phyloP scores from a whole-genome alignment of 2,329 filamentous ascomycete genomes.

The Calycina herbarum region DNA sequence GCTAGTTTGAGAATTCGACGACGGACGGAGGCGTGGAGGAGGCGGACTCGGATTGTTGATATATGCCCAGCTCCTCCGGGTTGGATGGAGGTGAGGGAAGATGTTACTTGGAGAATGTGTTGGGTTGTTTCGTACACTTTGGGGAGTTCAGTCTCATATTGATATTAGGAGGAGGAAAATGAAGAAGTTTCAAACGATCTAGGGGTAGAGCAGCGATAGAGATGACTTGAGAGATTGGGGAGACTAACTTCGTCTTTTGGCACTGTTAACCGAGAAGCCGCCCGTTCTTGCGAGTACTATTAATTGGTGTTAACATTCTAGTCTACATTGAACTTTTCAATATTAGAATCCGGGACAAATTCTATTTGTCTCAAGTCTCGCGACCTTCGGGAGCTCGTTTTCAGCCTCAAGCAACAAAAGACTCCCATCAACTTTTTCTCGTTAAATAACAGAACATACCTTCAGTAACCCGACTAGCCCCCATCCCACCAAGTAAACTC shows the following conservation, averaged over 20 bases:
- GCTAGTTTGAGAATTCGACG: constrained; percentile 62
- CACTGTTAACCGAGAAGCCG: neutral
- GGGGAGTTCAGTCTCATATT: neutral
- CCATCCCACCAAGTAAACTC: constrained; percentile 69
- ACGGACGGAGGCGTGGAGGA: constrained; percentile 69
- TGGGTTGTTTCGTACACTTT: constrained; percentile 69
- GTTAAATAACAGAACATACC: constrained; percentile 35
- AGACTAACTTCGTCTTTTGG: neutral
- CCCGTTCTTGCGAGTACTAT: constrained; percentile 7
- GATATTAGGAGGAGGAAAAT: neutral
- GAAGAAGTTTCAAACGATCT: neutral
- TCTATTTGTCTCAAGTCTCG: no score
- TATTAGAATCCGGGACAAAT: no score
- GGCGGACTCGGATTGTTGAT: constrained; percentile 65
- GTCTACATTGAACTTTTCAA: neutral
- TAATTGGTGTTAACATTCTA: neutral
- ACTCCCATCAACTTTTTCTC: no score
- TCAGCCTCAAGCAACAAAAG: neutral
- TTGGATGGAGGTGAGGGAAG: constrained; percentile 62
- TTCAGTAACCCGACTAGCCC: constrained; percentile 70
- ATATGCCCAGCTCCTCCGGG: constrained; percentile 66
- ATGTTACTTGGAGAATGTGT: constrained; percentile 70
- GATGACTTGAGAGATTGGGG: neutral
- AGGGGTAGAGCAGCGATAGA: no score
- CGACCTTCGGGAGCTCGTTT: no score